Evolutionary conservation across 106 monocot species (phyloP).

Genomic region (Dendrobium huoshanense): DNA sequence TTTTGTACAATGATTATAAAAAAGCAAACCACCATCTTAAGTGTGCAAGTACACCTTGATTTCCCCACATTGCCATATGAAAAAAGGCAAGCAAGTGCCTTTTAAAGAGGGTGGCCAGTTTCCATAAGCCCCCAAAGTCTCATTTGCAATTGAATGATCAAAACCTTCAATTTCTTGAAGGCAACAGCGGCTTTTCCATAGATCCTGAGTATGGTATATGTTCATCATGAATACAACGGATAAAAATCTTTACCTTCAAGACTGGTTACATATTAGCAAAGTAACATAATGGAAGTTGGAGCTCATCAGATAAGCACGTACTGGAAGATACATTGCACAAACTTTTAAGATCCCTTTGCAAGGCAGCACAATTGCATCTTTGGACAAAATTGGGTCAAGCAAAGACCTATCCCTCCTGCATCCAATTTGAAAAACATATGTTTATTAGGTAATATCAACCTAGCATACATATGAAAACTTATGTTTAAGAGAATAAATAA

Average conservation of each 20-base stretch:
- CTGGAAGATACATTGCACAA: slow-evolving; percentile 90
- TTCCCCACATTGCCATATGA: slow-evolving; percentile 90
- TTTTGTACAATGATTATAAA: background rate
- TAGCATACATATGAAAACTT: background rate
- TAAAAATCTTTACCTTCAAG: background rate
- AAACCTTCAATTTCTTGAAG: slow-evolving; percentile 79
- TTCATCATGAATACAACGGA: background rate
- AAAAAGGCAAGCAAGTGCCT: slow-evolving; percentile 72
- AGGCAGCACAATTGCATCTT: slow-evolving; percentile 74
- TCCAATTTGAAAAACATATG: background rate
- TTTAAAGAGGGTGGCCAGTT: slow-evolving; percentile 32
- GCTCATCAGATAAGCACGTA: slow-evolving; percentile 27
- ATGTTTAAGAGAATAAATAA: background rate
- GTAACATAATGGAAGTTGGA: background rate
- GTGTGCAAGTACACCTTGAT: slow-evolving; percentile 38
- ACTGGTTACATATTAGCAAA: background rate
- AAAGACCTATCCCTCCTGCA: slow-evolving; percentile 76
- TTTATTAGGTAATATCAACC: background rate
- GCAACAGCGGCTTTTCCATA: slow-evolving; percentile 72
- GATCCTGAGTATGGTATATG: slow-evolving; percentile 42
- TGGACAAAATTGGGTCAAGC: slow-evolving; percentile 57
- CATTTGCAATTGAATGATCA: slow-evolving; percentile 75
- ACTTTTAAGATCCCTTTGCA: slow-evolving; percentile 77
- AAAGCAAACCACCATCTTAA: background rate
- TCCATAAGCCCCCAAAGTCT: slow-evolving; percentile 83